phyloP scores from a whole-genome alignment of 345 rosid genomes.

The Trapa bicornis region DNA sequence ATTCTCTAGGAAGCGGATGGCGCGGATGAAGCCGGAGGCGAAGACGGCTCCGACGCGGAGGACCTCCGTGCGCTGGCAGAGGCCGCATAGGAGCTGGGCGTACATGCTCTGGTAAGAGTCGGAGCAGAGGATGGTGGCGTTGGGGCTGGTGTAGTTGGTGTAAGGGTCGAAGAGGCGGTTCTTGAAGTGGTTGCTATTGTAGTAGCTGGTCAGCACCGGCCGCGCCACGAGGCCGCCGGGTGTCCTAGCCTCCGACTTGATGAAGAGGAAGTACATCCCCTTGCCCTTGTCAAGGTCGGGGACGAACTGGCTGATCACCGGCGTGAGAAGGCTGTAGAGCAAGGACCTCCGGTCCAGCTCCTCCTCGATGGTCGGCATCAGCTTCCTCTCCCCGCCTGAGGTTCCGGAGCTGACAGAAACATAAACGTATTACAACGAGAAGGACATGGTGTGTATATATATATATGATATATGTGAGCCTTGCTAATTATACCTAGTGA shows the following conservation, averaged over 20 bases:
- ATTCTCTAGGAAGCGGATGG: conserved; percentile 62
- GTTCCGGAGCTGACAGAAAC: conserved; percentile 62
- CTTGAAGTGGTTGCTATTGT: conserved; percentile 52
- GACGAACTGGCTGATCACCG: conserved; percentile 59
- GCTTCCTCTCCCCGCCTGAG: conserved; percentile 72
- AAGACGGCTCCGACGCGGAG: conserved; percentile 74
- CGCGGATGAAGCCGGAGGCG: conserved; percentile 73
- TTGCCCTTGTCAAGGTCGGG: conserved; percentile 63
- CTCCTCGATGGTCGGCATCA: conserved; percentile 72
- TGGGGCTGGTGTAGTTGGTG: conserved; percentile 75
- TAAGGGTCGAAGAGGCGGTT: conserved; percentile 54
- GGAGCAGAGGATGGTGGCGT: conserved; percentile 59
- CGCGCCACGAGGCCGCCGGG: no score
- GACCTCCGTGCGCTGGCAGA: conserved; percentile 50
- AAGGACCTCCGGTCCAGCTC: conserved; percentile 52
- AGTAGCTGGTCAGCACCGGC: no score
- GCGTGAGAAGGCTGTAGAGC: conserved; percentile 65
- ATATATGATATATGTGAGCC: no score
- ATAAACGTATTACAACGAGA: no score
- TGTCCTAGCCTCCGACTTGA: no score
- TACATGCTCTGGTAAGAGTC: conserved; percentile 79
- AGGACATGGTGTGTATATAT: no score
- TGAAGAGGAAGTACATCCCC: neutral
- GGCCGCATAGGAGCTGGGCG: conserved; percentile 67
- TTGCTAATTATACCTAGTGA: conserved; percentile 52